Percentiles rank a stretch among this genome's conserved stretches.
These are phyloP conservation scores for Datura wrightii DNA, from an alignment of 257 asterid genomes.

Conservation along the genomic window DNA sequence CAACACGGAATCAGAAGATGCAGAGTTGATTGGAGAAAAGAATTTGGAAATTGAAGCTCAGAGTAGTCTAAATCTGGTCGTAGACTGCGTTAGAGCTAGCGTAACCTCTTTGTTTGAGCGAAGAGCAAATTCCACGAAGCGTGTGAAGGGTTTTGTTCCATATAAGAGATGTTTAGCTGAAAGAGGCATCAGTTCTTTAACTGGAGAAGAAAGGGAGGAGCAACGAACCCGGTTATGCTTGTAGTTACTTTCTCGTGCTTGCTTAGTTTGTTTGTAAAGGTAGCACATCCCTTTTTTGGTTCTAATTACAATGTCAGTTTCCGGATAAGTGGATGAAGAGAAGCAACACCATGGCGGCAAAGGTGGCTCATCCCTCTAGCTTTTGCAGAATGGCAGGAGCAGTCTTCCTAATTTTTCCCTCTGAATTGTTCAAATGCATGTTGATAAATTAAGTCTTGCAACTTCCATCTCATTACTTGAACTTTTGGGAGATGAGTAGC, in stretches of 20 bases:
- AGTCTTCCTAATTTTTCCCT: not conserved
- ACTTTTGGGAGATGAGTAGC: conserved; percentile 24
- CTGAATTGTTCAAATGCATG: conserved; percentile 21
- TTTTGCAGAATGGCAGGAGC: conserved; percentile 28
- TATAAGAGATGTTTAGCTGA: conserved; percentile 71
- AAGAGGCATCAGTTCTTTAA: conserved; percentile 42
- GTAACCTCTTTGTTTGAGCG: conserved; percentile 38
- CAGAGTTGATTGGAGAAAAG: conserved; percentile 38
- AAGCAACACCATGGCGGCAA: conserved; percentile 31
- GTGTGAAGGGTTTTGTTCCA: conserved; percentile 75
- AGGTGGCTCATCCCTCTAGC: conserved; percentile 20
- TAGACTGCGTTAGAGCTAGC: conserved; percentile 42
- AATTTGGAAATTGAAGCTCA: conserved; percentile 43
- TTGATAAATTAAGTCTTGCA: not conserved
- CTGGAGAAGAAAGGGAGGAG: conserved; percentile 60
- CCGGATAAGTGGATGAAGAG: not conserved
- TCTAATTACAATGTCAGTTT: not conserved
- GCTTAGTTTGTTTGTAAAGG: conserved; percentile 10
- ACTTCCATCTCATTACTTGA: not conserved
- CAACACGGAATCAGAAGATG: conserved; percentile 43
- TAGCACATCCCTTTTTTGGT: not conserved
- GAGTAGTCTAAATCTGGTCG: conserved; percentile 27
- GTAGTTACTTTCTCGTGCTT: conserved; percentile 33
- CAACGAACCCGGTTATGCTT: conserved; percentile 64
- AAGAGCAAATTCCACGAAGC: conserved; percentile 44